Base-by-base conservation (phyloP, 2,329 filamentous ascomycete species). In the Bipolaris cookei region DNA sequence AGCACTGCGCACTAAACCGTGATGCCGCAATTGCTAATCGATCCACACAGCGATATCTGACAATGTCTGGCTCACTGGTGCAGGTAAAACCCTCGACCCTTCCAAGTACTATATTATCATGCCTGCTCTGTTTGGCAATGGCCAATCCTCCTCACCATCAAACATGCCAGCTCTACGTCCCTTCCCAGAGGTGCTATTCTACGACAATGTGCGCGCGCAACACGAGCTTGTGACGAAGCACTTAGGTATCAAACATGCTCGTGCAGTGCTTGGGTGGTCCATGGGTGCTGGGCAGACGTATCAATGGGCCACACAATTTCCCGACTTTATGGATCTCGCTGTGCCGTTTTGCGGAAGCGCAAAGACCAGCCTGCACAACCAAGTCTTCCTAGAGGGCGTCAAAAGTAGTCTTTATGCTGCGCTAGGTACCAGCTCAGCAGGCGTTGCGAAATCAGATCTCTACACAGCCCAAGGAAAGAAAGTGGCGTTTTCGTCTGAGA, bases 41-140 rank as follows among this genome's bases (percentile, higher is more conserved):
- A 10, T 16, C 3, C 13, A 18, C 32, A 8, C 74, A 77, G 79
- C 76, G 2, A 90, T 93, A 60, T 78, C 82, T 2, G 87, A 90
- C 67, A 93, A 93, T 58, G 82, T 89, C 70, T 92, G 90, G 90
- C 83, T 93, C 10, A 82, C 91, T 39, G 88, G 88, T 11, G 73
- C 83, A 5, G 82, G 86, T 63, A 90, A 86, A 71, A 83, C 87
- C 0, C 79, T 93, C 41, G 83, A 83, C 59, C 89, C 90, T 0
- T 78, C 80, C 13, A 82, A 86, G 44, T 89, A 88, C 76, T 90
- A 85, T 75, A 89, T 90, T 56, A 83, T 91, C 66, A 84, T 90
- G 60, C 81, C 86, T 0, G 88, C 88, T 0, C 79, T 90, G 3
- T 89, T 90, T 64, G 88, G 88, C 5, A 90, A 90, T 63, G 83